A percentile compares a stretch with the other conserved stretches of the same genome.
phyloP scores from a whole-genome alignment of 345 rosid species.

The Sisymbrium irio region DNA sequence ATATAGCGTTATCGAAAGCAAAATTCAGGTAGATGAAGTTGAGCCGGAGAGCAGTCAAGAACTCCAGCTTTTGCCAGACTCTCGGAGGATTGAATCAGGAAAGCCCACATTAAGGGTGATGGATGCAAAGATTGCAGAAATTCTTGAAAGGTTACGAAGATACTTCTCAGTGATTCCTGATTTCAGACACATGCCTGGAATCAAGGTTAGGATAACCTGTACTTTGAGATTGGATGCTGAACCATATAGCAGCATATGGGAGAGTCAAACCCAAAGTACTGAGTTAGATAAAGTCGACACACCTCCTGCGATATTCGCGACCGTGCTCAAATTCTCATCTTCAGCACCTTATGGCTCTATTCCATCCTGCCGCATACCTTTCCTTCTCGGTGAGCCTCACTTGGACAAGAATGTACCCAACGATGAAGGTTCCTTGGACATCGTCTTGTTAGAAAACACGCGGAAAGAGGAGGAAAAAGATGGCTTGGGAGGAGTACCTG shows the following conservation, averaged over 20 bases:
- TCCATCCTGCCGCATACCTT: conserved; percentile 71
- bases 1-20: conserved; percentile 48
- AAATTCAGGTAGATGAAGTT: conserved; percentile 43
- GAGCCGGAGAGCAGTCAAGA: conserved; percentile 41
- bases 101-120: conserved; percentile 70
- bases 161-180: conserved; percentile 89
- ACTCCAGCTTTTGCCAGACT: conserved; percentile 41
- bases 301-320: conserved; percentile 78
- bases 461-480: conserved; percentile 43
- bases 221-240: conserved; percentile 77
- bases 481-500: conserved; percentile 52
- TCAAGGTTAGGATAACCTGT: conserved; percentile 72
- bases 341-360: conserved; percentile 84
- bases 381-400: conserved; percentile 76
- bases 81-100: conserved; percentile 38
- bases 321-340: conserved; percentile 86
- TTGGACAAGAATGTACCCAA: conserved; percentile 27
- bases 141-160: conserved; percentile 62
- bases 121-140: conserved; percentile 81
- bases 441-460: conserved; percentile 45
- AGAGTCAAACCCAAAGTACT: conserved; percentile 40
- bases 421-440: conserved; percentile 44
- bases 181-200: conserved; percentile 67
- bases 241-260: conserved; percentile 55
- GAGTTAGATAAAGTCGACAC: conserved; percentile 48